Evolutionary conservation across 2,329 filamentous ascomycete genomes (phyloP).

Genomic region (Aphanoascus verrucosus): DNA sequence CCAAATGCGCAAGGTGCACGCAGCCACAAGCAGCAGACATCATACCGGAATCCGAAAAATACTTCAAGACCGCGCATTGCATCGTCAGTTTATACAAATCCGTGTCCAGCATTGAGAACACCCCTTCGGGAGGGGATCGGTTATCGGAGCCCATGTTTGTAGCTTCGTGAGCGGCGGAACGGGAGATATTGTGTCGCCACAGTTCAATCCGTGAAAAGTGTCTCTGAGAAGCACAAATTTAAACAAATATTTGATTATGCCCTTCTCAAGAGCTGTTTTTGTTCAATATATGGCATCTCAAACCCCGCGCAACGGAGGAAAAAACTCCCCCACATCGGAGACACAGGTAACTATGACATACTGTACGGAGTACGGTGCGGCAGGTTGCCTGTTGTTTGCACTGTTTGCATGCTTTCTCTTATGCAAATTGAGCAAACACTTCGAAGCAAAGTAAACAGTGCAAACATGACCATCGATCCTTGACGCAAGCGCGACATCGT

Average conservation of each 20-base stretch:
- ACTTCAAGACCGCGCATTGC: constrained; percentile 93
- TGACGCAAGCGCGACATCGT: too few relatives aligned
- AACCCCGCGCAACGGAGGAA: background rate
- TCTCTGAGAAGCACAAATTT: background rate
- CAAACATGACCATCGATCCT: too few relatives aligned
- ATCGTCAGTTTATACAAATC: constrained; percentile 95
- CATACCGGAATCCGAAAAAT: constrained; percentile 58
- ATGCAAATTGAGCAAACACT: background rate
- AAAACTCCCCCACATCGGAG: background rate
- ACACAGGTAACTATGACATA: constrained; percentile 1
- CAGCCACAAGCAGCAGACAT: background rate
- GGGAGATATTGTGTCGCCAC: background rate
- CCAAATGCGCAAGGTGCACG: background rate
- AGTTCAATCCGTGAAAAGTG: background rate
- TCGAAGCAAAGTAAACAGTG: too few relatives aligned
- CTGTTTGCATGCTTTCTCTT: constrained; percentile 7
- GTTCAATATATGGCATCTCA: background rate
- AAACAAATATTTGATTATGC: too few relatives aligned
- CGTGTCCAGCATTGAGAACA: constrained; percentile 73
- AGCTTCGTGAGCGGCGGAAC: background rate
- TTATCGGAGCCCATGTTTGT: constrained; percentile 7
- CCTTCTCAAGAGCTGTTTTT: background rate
- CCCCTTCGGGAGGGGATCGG: constrained; percentile 47
- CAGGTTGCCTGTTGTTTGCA: constrained; percentile 10
- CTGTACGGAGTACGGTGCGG: background rate